Conservation (phyloP, 257 asterid genomes). For the Primulina eburnea region DNA sequence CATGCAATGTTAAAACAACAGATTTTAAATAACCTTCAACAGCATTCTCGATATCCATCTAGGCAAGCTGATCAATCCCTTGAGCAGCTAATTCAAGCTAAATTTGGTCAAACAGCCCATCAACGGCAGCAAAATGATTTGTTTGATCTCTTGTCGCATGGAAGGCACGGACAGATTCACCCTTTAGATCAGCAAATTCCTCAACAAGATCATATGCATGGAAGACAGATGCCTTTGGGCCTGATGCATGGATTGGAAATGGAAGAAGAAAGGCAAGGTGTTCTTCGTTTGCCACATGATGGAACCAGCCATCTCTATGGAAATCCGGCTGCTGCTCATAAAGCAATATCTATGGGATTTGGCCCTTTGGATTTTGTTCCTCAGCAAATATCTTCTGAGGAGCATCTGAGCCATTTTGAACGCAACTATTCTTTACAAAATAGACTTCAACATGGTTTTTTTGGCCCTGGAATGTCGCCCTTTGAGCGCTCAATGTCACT, state of each 20-base stretch:
- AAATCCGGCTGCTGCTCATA: slow-evolving; percentile 52
- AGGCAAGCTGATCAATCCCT: slow-evolving; percentile 74
- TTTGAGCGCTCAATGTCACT: slow-evolving; percentile 69
- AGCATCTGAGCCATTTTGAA: slow-evolving; percentile 65
- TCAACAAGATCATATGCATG: slow-evolving; percentile 80
- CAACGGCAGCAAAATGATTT: slow-evolving; percentile 67
- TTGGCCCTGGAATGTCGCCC: slow-evolving; percentile 59
- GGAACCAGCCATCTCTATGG: slow-evolving; percentile 71
- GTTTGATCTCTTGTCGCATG: slow-evolving; percentile 66
- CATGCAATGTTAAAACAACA: slow-evolving; percentile 76
- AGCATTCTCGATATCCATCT: slow-evolving; percentile 59
- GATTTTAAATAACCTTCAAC: slow-evolving; percentile 71
- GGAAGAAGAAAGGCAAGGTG: slow-evolving; percentile 74
- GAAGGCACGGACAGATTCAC: slow-evolving; percentile 75
- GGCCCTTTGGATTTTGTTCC: slow-evolving; percentile 64
- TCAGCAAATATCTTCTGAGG: slow-evolving; percentile 68
- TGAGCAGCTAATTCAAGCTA: slow-evolving; percentile 81
- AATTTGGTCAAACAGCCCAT: slow-evolving; percentile 66
- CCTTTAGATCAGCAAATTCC: slow-evolving; percentile 75
- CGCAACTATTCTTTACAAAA: slow-evolving; percentile 67
- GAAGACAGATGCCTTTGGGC: slow-evolving; percentile 73
- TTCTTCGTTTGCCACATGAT: slow-evolving; percentile 67
- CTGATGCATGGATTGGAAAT: slow-evolving; percentile 78
- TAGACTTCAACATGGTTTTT: slow-evolving; percentile 65
- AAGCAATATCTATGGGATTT: slow-evolving; percentile 57